phyloP scores from a whole-genome alignment of 164 flowering plant genomes.

The Akebia trifoliata region DNA sequence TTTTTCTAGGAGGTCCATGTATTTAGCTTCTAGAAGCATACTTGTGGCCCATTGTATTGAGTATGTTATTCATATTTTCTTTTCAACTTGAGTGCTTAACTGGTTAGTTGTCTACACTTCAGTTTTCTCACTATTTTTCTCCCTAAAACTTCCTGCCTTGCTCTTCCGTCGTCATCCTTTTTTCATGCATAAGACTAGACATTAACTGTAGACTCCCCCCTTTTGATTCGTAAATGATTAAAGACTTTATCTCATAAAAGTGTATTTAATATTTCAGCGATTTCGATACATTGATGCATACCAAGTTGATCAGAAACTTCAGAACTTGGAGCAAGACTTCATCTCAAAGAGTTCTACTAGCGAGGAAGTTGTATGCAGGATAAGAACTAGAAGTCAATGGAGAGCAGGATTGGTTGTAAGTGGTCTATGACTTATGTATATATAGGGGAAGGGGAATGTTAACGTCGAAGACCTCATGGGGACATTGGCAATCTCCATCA shows the following conservation, averaged over 20 bases:
- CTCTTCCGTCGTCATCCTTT: not conserved
- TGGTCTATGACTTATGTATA: slow-evolving; percentile 8
- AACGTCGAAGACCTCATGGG: too few relatives aligned
- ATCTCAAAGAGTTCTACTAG: slow-evolving; percentile 34
- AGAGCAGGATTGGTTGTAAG: slow-evolving; percentile 84
- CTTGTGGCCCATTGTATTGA: not conserved
- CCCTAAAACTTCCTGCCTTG: not conserved
- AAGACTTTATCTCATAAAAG: not conserved
- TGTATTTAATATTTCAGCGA: slow-evolving; percentile 47
- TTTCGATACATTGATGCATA: slow-evolving; percentile 75
- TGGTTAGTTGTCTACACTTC: not conserved
- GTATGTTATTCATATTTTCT: not conserved
- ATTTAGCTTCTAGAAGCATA: not conserved
- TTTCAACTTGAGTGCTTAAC: not conserved
- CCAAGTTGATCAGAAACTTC: slow-evolving; percentile 58
- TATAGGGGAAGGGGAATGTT: too few relatives aligned
- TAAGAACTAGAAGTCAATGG: slow-evolving; percentile 53
- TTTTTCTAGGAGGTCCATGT: not conserved
- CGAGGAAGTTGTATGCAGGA: slow-evolving; percentile 45
- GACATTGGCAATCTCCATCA: too few relatives aligned
- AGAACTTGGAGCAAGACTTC: slow-evolving; percentile 53
- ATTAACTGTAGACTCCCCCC: too few relatives aligned
- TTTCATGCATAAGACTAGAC: not conserved
- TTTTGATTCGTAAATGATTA: too few relatives aligned
- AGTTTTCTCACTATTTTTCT: not conserved